These are phyloP conservation scores for Ceriops tagal DNA, from an alignment of 345 rosid genomes.

Conservation along the genomic window DNA sequence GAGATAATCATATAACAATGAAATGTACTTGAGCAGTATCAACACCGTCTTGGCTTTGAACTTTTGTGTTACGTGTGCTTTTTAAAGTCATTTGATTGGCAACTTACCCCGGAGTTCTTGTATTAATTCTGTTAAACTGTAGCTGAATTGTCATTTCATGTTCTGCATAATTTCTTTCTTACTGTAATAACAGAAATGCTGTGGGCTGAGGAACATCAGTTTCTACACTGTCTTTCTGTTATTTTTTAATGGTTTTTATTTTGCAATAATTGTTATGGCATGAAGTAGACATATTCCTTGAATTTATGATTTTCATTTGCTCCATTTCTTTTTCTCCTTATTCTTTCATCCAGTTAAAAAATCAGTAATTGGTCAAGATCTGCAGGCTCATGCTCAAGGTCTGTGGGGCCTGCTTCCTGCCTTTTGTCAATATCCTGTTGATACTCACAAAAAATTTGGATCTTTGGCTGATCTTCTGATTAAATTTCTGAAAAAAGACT, in stretches of 20 bases:
- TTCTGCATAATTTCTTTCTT: too few relatives aligned
- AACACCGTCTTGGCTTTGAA: too few relatives aligned
- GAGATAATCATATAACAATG: too few relatives aligned
- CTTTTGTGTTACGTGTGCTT: too few relatives aligned
- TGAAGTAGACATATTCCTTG: constrained; percentile 7
- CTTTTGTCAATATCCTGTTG: constrained; percentile 73
- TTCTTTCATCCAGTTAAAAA: constrained; percentile 56
- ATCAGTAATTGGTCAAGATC: constrained; percentile 49
- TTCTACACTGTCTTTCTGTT: not conserved
- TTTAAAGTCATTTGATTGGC: too few relatives aligned
- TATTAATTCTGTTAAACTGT: too few relatives aligned
- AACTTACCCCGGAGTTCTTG: too few relatives aligned
- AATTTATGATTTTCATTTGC: constrained; percentile 7
- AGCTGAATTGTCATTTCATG: too few relatives aligned
- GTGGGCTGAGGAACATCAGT: not conserved
- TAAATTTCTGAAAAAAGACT: constrained; percentile 46
- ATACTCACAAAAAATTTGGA: constrained; percentile 45
- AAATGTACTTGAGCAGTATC: too few relatives aligned
- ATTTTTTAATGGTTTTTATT: not conserved
- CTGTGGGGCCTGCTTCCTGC: constrained; percentile 75
- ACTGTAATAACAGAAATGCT: too few relatives aligned
- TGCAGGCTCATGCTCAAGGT: constrained; percentile 60
- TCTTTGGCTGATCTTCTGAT: constrained; percentile 60
- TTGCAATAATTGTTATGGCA: constrained; percentile 6
- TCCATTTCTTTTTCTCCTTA: constrained; percentile 1